These are phyloP conservation scores for Chlorella sp. DNA, from an alignment of 139 green algal species.

Conservation along the genomic window DNA sequence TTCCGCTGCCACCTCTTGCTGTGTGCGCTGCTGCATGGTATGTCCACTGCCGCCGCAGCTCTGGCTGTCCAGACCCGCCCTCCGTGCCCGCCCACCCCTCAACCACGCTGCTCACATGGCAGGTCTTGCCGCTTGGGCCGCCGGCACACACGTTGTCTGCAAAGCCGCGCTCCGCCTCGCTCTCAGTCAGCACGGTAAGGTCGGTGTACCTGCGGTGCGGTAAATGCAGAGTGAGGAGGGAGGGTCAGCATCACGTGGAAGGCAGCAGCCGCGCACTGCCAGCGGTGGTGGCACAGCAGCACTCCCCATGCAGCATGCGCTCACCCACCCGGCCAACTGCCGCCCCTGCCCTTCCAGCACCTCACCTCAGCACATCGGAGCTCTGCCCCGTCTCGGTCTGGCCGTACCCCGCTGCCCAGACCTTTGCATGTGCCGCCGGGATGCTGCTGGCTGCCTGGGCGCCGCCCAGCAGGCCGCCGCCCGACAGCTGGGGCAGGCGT, in stretches of 20 bases:
- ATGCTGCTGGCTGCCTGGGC: not conserved
- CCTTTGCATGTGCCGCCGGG: not conserved
- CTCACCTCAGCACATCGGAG: not conserved
- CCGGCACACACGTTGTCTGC: not conserved
- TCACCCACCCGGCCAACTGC: not conserved
- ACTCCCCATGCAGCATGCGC: too few species aligned
- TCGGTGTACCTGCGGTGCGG: constrained; percentile 7
- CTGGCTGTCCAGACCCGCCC: too few species aligned
- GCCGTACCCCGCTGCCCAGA: constrained; percentile 1
- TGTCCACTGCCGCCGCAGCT: too few species aligned
- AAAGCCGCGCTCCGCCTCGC: not conserved
- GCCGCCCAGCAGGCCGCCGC: not conserved
- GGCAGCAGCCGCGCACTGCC: too few species aligned
- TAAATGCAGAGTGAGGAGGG: too few species aligned
- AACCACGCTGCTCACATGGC: too few species aligned
- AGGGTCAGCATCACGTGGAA: too few species aligned
- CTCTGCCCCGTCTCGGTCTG: not conserved
- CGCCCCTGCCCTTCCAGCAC: not conserved
- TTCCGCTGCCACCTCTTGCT: too few species aligned
- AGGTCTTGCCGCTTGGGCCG: not conserved
- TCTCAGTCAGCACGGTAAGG: not conserved
- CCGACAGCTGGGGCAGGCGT: not conserved
- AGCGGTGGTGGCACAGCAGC: too few species aligned
- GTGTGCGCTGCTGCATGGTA: too few species aligned
- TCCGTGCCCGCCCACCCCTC: too few species aligned